These are phyloP conservation scores for Monotropa hypopitys DNA, from an alignment of 179 eudicot genomes.

Conservation along the genomic window DNA sequence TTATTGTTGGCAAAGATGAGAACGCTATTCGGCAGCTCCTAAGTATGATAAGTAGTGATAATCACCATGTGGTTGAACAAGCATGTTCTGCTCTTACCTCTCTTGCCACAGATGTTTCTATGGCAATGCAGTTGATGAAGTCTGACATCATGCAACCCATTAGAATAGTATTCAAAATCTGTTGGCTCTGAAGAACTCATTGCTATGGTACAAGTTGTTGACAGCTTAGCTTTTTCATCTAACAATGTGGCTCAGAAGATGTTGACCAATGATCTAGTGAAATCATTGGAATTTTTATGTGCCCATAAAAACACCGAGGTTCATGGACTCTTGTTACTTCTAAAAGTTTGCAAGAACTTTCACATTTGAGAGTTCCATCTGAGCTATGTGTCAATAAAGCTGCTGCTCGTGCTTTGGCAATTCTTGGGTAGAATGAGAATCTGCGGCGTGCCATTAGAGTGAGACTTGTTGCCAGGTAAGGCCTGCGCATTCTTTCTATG, in stretches of 20 bases:
- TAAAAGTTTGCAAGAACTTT: conserved; percentile 23
- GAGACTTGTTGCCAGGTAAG: conserved; percentile 78
- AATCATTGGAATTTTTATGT: conserved; percentile 69
- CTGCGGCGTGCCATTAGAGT: conserved; percentile 80
- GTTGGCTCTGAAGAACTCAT: conserved; percentile 60
- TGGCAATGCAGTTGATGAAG: conserved; percentile 75
- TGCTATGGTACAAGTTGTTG: conserved; percentile 79
- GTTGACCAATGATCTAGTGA: conserved; percentile 77
- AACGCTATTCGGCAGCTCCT: conserved; percentile 96
- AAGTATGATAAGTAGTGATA: conserved; percentile 95
- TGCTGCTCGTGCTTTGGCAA: conserved; percentile 96
- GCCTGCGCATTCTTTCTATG: conserved; percentile 91
- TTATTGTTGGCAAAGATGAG: conserved; percentile 88
- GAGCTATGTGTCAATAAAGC: conserved; percentile 85
- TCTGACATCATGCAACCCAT: conserved; percentile 95
- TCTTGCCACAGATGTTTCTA: conserved; percentile 76
- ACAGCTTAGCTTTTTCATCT: conserved; percentile 73
- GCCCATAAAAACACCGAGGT: conserved; percentile 80
- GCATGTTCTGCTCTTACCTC: conserved; percentile 92
- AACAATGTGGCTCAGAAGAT: conserved; percentile 80
- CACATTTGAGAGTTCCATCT: conserved; percentile 24
- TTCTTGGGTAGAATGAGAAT: conserved; percentile 94
- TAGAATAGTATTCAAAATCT: conserved; percentile 59
- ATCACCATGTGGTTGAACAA: conserved; percentile 98
- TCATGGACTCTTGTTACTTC: neutral